These are phyloP conservation scores for Periconia sp. DNA, from an alignment of 2,329 filamentous ascomycete species.

Conservation along the genomic window DNA sequence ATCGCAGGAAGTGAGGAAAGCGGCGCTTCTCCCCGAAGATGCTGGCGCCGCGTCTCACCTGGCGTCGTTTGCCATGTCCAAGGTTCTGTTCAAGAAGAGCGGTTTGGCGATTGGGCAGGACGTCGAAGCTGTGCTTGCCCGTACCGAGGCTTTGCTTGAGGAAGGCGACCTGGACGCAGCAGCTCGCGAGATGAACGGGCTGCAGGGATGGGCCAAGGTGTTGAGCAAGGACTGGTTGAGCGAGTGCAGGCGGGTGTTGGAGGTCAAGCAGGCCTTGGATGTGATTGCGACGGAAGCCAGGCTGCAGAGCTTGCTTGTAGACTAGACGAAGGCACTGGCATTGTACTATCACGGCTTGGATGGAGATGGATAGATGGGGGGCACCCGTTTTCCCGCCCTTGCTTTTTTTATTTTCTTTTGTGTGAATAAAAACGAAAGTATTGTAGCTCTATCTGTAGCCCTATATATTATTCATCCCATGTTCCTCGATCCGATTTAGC, in stretches of 20 bases:
- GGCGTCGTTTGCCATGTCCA: slow-evolving; percentile 84
- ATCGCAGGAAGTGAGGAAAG: slow-evolving; percentile 89
- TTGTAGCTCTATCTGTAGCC: slow-evolving; percentile 14
- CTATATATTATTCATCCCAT: background rate
- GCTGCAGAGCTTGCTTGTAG: slow-evolving; percentile 82
- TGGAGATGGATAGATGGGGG: background rate
- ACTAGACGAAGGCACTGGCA: slow-evolving; percentile 50
- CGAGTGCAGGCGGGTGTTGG: slow-evolving; percentile 87
- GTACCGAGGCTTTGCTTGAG: slow-evolving; percentile 87
- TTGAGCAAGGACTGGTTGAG: slow-evolving; percentile 90
- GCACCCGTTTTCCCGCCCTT: background rate
- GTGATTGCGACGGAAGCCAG: slow-evolving; percentile 90
- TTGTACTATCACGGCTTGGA: background rate
- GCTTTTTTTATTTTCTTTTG: slow-evolving; percentile 5
- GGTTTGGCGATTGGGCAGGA: slow-evolving; percentile 76
- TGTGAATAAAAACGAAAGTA: slow-evolving; percentile 5
- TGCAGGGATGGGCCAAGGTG: slow-evolving; percentile 94
- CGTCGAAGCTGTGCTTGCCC: slow-evolving; percentile 88
- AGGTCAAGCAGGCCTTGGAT: slow-evolving; percentile 94
- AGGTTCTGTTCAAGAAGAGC: slow-evolving; percentile 92
- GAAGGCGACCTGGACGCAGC: slow-evolving; percentile 91
- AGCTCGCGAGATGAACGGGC: slow-evolving; percentile 89
- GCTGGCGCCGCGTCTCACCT: slow-evolving; percentile 94
- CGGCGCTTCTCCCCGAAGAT: slow-evolving; percentile 85
- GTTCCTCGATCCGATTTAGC: no score